Evolutionary conservation across 306 rosid genomes (phyloP), one percentile per base, ranked within the genome.

Genomic region (Sicyos edulis): DNA sequence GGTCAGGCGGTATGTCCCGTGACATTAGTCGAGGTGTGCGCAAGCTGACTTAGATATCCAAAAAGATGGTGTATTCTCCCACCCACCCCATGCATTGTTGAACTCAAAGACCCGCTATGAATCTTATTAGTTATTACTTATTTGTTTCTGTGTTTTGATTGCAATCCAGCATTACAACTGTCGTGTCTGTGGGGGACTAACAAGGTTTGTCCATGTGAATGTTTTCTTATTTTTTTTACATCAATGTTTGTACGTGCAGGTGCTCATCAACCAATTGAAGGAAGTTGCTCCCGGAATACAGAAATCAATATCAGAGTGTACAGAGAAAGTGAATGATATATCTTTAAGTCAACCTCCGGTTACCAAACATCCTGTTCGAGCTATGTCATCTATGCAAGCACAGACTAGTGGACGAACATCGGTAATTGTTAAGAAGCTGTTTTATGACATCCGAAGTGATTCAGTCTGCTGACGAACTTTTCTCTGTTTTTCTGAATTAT

Each of bases 271-370:
- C 78, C 99, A 95, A 87, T 89, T 95, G 77, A 95, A 91, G 84
- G 97, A 95, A 22, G 99, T 95, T 81, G 95, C 99, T 83, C 99
- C 99, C 3, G 76, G 92, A 70, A 89, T 95, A 77, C 96, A 91
- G 78, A 87, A 83, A 77, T 91, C 99, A 76, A 95, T 95, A 74
- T 86, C 97, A 71, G 97, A 95, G 69, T 95, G 97, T 86, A 89
- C 97, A 26, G 99, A 91, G 77, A 85, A 87, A 81, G 97, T 91
- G 67, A 87, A 86, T 78, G 82, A 86, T 80, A 81, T 91, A 57
- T 77, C 95, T 11, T 82, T 92, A 77, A 89, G 77, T 85, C 78
- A 89, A 70, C 95, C 95, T 76, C 85, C 88, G 42, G 77, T 81
- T 81, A 79, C 80, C 45, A 86, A 86, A 80, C 92, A 86, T 78